Percentiles rank a stretch among this genome's conserved stretches.
phyloP scores from a whole-genome alignment of 2,329 filamentous ascomycete species.

The Didymella glomerata region DNA sequence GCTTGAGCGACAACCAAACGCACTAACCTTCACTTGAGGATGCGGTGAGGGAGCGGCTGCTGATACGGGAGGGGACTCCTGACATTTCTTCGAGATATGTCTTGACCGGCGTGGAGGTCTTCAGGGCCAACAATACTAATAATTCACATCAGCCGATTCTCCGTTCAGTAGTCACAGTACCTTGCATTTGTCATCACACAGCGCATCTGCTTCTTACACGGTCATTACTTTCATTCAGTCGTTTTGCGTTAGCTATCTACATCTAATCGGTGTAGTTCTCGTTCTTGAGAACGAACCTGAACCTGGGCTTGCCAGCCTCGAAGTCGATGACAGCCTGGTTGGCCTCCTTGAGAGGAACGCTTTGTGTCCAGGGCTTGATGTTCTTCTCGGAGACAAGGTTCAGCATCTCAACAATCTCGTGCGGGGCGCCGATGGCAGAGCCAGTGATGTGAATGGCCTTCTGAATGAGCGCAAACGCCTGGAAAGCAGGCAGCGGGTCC shows the following conservation, averaged over 20 bases:
- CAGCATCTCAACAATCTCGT: slow-evolving; percentile 54
- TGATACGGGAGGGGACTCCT: not conserved
- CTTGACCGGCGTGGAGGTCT: not conserved
- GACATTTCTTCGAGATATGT: too few species aligned
- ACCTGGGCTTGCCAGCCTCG: slow-evolving; percentile 62
- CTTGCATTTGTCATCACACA: too few species aligned
- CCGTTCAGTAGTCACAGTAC: too few species aligned
- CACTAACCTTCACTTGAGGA: not conserved
- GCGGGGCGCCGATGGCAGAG: slow-evolving; percentile 34
- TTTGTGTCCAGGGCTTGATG: slow-evolving; percentile 70
- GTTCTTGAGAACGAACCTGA: slow-evolving; percentile 48
- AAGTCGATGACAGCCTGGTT: slow-evolving; percentile 67
- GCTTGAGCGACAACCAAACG: not conserved
- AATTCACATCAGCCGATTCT: too few species aligned
- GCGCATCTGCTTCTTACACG: too few species aligned
- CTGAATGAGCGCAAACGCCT: slow-evolving; percentile 61
- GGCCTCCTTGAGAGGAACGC: slow-evolving; percentile 61
- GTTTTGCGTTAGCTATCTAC: not conserved
- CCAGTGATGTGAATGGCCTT: slow-evolving; percentile 37
- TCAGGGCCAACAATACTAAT: not conserved
- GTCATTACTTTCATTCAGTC: too few species aligned
- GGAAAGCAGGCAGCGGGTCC: slow-evolving; percentile 56
- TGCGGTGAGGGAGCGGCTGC: not conserved
- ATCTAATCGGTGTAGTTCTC: slow-evolving; percentile 24
- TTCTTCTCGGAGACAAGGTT: slow-evolving; percentile 66